phyloP scores from a whole-genome alignment of 1,139 yeast species.

The Saccharomyces hybrid region DNA sequence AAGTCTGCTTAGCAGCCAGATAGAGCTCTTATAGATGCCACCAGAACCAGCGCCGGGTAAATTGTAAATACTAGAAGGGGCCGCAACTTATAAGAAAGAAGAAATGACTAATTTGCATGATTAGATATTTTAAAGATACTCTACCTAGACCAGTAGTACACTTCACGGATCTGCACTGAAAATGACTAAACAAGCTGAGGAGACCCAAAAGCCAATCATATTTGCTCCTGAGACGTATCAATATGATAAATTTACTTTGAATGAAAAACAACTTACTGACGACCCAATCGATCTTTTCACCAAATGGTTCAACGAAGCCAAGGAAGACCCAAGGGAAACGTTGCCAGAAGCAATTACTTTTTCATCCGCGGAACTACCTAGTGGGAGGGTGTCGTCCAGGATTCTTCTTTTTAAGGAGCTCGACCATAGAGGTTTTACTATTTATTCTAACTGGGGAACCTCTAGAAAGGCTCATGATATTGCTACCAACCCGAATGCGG shows the following conservation, averaged over 20 bases:
- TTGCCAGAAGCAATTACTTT: conserved; percentile 77
- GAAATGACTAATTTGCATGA: background rate
- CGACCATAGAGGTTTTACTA: conserved; percentile 76
- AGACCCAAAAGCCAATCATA: conserved; percentile 28
- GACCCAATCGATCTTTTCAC: conserved; percentile 76
- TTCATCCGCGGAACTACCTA: conserved; percentile 79
- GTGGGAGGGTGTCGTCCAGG: conserved; percentile 81
- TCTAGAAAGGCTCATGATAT: conserved; percentile 75
- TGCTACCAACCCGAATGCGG: conserved; percentile 65
- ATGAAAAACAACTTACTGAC: conserved; percentile 43
- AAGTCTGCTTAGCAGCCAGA: background rate
- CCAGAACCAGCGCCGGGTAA: background rate
- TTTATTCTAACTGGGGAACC: conserved; percentile 86
- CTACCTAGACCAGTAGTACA: background rate
- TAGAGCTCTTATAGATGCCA: background rate
- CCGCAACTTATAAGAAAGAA: background rate
- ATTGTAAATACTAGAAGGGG: background rate
- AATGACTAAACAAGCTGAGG: conserved; percentile 19
- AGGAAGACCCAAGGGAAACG: conserved; percentile 41
- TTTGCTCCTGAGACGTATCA: conserved; percentile 88
- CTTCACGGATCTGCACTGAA: background rate
- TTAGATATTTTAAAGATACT: background rate
- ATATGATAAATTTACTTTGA: conserved; percentile 61
- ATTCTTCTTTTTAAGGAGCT: conserved; percentile 82
- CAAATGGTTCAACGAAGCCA: conserved; percentile 82